phyloP scores from a whole-genome alignment of 371 early-diverging fungal species.

The Lichtheimia hyalospora region DNA sequence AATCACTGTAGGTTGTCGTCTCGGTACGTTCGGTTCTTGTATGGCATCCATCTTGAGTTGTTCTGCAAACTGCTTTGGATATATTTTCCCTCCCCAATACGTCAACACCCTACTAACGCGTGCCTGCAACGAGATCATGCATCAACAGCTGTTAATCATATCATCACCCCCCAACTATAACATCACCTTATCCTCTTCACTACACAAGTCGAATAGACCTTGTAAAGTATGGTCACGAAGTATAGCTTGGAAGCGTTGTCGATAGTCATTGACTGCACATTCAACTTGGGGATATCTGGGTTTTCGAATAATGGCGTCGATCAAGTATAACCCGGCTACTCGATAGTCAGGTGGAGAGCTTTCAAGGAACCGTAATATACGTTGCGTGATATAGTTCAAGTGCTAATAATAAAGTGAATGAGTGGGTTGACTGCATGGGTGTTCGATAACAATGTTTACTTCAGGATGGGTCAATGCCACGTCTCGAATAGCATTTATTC shows the following conservation, averaged over 20 bases:
- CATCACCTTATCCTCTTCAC: slow-evolving; percentile 42
- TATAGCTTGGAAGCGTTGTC: slow-evolving; percentile 35
- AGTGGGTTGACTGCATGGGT: not conserved
- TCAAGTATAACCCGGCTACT: slow-evolving; percentile 63
- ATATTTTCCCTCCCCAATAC: not conserved
- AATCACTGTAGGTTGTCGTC: not conserved
- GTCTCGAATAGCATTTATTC: slow-evolving; percentile 51
- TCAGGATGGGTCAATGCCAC: slow-evolving; percentile 53
- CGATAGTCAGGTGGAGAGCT: slow-evolving; percentile 58
- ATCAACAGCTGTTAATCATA: too few relatives aligned
- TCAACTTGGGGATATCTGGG: slow-evolving; percentile 17
- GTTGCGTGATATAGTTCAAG: slow-evolving; percentile 52
- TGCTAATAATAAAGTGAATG: slow-evolving; percentile 28
- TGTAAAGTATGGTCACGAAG: slow-evolving; percentile 29
- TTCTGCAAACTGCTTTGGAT: not conserved
- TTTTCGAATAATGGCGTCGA: slow-evolving; percentile 57
- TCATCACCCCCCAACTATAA: not conserved
- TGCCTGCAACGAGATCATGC: not conserved
- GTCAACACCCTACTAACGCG: not conserved
- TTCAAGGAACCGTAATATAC: slow-evolving; percentile 50
- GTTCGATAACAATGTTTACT: slow-evolving; percentile 24
- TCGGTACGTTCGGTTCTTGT: not conserved
- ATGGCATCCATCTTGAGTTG: not conserved
- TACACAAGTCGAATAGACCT: slow-evolving; percentile 30
- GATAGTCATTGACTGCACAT: slow-evolving; percentile 24